Base-by-base conservation (phyloP, 2,329 filamentous ascomycete species). In the Aureobasidium sp. region DNA sequence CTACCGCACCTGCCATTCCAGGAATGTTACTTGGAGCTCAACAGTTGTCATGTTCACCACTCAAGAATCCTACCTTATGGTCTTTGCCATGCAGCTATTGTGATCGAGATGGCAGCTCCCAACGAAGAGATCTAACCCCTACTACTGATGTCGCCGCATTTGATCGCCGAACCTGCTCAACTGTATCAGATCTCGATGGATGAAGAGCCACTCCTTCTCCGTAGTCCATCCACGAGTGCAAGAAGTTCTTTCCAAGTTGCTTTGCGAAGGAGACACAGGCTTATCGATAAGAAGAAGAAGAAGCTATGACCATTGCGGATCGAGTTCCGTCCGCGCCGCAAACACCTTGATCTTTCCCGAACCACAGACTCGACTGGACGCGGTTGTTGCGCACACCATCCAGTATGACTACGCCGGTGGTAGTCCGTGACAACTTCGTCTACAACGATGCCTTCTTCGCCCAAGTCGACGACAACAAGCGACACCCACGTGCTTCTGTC, bases 371-470 rank as follows among this genome's bases (percentile, higher is more conserved):
- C 21, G 33, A 51, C 50, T 15, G 13, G 23, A 42, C 21, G 35
- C 33, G 13, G 21, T 13, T 2, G 15, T 42, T 11, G 19, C 35
- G 50, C 35, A 31, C 17, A 21, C 23, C 17, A 17, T 25, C 19
- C 46, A 58, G 9, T 1, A 61, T 47, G 58, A 15, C 27, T 6
- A 31, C 38, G 19, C 29, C 37, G 5, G 47, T 29, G 7, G 49
- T 70, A 6, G 60, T 66, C 21, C 67, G 67, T 35, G 69, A 67
- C 13, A 65, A 70, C 25, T 70, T 70, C 33, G 43, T 68, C 25
- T 70, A 68, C 60, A 64, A 67, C n/a, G 68, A 68, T 38, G 62
- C 65, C 8, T 59, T 71, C 21, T 64, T 69, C 23, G 67, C 68
- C 21, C 65, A 69, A 40, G 65, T 67, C 13, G 68, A 66, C 21